These are phyloP conservation scores for Apophysomyces trapeziformis DNA, from an alignment of 371 early-diverging fungal genomes.

Conservation along the genomic window DNA sequence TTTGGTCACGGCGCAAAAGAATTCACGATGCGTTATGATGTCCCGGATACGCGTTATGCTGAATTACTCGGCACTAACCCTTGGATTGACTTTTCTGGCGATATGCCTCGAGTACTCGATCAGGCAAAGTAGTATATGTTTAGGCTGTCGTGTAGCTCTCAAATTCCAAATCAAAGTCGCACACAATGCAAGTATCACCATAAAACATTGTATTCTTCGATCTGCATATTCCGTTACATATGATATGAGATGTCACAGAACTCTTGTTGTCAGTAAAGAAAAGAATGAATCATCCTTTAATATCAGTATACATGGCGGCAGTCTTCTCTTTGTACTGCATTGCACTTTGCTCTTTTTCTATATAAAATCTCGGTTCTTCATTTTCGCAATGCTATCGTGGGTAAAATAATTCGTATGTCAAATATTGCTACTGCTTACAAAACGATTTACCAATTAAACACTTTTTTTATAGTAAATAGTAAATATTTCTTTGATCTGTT, in stretches of 20 bases:
- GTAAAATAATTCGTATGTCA: no score
- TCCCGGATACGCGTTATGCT: neutral
- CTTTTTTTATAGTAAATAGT: no score
- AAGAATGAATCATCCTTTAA: neutral
- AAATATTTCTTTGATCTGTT: no score
- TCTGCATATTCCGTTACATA: neutral
- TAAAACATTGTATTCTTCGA: neutral
- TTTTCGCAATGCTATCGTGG: no score
- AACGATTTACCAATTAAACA: no score
- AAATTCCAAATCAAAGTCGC: neutral
- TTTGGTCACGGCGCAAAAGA: neutral
- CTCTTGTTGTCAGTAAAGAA: neutral
- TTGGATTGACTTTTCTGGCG: neutral
- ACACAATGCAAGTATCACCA: neutral
- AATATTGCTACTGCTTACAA: no score
- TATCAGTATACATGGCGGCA: no score
- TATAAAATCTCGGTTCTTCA: no score
- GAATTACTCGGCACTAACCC: neutral
- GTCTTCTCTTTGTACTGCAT: no score
- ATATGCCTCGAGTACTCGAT: neutral
- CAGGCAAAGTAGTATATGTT: slow-evolving; percentile 5
- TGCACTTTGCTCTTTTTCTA: no score
- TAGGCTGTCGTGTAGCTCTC: neutral
- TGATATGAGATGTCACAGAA: neutral
- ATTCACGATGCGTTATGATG: slow-evolving; percentile 1